Percentiles rank a stretch among this genome's conserved stretches.
These are phyloP conservation scores for Berkeleyomyces rouxiae DNA, from an alignment of 2,329 filamentous ascomycete genomes.

Conservation along the genomic window DNA sequence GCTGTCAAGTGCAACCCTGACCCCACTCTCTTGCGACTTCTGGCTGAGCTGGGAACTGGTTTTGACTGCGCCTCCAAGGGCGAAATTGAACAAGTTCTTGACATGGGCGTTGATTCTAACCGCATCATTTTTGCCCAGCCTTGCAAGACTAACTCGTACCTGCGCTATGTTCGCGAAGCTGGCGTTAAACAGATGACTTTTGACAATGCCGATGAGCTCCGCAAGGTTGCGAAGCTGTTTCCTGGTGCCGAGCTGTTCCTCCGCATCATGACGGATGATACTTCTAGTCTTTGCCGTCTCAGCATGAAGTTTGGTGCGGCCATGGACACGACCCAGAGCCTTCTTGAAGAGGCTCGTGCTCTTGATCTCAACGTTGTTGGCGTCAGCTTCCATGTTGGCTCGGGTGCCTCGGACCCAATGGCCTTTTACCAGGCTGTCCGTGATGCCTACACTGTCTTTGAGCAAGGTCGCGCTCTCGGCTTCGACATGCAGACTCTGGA, in stretches of 20 bases:
- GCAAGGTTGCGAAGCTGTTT: slow-evolving; percentile 89
- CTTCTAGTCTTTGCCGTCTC: slow-evolving; percentile 79
- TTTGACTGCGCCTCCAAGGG: slow-evolving; percentile 98
- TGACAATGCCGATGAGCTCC: slow-evolving; percentile 93
- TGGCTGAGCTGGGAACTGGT: slow-evolving; percentile 75
- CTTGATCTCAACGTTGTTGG: slow-evolving; percentile 83
- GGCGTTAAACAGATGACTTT: slow-evolving; percentile 98
- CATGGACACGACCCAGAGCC: slow-evolving; percentile 60
- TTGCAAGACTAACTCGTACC: slow-evolving; percentile 97
- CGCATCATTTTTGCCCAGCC: slow-evolving; percentile 98
- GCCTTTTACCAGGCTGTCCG: slow-evolving; percentile 82
- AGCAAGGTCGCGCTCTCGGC: slow-evolving; percentile 61
- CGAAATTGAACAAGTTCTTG: slow-evolving; percentile 84
- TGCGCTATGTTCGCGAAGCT: slow-evolving; percentile 70
- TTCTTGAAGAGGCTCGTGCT: slow-evolving; percentile 64
- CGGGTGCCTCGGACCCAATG: slow-evolving; percentile 81
- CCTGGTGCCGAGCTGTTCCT: slow-evolving; percentile 82
- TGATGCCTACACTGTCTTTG: slow-evolving; percentile 78
- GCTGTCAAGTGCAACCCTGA: slow-evolving; percentile 99
- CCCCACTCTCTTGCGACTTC: slow-evolving; percentile 69
- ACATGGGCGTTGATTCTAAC: slow-evolving; percentile 64
- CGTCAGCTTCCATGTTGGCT: slow-evolving; percentile 96
- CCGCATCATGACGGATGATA: slow-evolving; percentile 92
- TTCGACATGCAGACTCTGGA: slow-evolving; percentile 77
- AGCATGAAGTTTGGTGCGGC: slow-evolving; percentile 96